Evolutionary conservation across 192 early-diverging fungal species (phyloP).

Genomic region (Podila verticillata): DNA sequence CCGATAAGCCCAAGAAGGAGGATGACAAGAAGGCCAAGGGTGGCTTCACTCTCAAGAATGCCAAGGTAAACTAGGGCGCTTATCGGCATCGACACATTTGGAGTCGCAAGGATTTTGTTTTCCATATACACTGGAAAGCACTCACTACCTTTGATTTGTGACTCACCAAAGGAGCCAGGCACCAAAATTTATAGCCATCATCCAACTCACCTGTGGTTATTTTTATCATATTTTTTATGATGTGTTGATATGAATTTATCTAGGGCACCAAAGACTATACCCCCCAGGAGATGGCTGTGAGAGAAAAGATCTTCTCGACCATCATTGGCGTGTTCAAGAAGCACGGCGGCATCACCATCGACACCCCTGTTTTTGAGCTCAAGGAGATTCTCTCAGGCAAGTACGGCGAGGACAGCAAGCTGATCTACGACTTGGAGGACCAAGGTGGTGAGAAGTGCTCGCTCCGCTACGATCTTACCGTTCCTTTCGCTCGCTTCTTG

Average conservation of each 20-base stretch:
- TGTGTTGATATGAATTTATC: neutral
- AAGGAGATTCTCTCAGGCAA: constrained; percentile 97
- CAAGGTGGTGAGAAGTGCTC: constrained; percentile 98
- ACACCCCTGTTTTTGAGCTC: constrained; percentile 98
- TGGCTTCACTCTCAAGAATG: constrained; percentile 74
- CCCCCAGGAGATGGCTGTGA: constrained; percentile 97
- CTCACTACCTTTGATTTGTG: too few relatives aligned
- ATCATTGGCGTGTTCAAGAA: constrained; percentile 91
- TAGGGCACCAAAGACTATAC: constrained; percentile 96
- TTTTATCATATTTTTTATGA: neutral
- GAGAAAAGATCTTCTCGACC: constrained; percentile 90
- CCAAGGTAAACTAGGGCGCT: constrained; percentile 68
- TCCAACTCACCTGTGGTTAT: neutral
- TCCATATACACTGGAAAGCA: too few relatives aligned
- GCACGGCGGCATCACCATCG: constrained; percentile 98
- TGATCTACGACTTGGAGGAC: constrained; percentile 97
- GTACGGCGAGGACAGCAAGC: constrained; percentile 98
- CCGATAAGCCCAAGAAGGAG: constrained; percentile 29
- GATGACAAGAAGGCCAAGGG: constrained; percentile 59
- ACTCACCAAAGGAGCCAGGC: too few relatives aligned
- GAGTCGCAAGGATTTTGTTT: too few relatives aligned
- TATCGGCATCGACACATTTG: neutral
- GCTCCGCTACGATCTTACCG: constrained; percentile 96
- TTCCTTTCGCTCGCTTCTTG: constrained; percentile 96
- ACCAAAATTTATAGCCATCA: too few relatives aligned